A percentile compares a stretch with the other conserved stretches of the same genome.
phyloP scores from a whole-genome alignment of 2,329 filamentous ascomycete species.

The Trichoderma atrobrunneum region DNA sequence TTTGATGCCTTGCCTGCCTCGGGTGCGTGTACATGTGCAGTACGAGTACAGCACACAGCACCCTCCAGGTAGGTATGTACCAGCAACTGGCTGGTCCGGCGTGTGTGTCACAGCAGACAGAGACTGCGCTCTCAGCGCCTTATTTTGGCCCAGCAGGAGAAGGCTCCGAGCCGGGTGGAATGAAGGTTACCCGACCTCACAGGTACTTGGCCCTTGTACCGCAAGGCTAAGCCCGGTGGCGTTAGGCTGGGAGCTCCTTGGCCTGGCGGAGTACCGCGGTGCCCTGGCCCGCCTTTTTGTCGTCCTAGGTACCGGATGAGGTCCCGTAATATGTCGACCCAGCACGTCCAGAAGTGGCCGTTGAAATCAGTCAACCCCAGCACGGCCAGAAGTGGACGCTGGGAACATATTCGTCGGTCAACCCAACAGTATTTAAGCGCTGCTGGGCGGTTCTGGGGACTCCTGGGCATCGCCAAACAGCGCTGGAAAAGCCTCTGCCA shows the following conservation, averaged over 20 bases:
- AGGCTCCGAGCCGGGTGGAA: slow-evolving; percentile 4
- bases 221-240: neutral
- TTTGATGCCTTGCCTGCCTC: neutral
- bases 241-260: slow-evolving; percentile 18
- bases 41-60: neutral
- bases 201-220: slow-evolving; percentile 7
- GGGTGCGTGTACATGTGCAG: neutral
- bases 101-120: neutral
- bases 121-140: neutral
- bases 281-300: slow-evolving; percentile 20
- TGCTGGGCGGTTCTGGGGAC: neutral
- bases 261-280: slow-evolving; percentile 13
- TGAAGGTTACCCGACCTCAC: neutral
- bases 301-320: slow-evolving; percentile 11
- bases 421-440: neutral
- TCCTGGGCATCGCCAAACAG: neutral
- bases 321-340: slow-evolving; percentile 5
- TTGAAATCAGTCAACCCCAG: neutral
- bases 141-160: neutral
- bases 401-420: neutral
- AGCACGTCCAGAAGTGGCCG: neutral
- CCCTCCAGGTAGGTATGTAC: neutral
- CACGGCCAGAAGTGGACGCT: neutral
- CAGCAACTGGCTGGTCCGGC: neutral
- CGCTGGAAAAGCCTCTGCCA: neutral